Evolutionary conservation across 2,329 filamentous ascomycete species (phyloP).

Genomic region (Lecanicillium sp.): DNA sequence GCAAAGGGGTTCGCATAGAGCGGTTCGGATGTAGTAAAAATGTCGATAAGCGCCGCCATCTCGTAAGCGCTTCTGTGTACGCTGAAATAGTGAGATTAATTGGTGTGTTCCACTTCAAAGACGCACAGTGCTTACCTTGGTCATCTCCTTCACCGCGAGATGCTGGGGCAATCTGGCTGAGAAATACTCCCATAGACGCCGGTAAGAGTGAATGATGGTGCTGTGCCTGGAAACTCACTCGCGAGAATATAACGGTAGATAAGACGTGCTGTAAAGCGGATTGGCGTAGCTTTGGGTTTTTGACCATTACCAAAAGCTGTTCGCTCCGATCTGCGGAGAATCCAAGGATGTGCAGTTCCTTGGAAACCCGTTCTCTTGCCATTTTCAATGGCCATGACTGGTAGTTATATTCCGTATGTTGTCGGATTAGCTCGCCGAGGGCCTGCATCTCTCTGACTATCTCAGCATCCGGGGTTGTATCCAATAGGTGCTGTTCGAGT

Average conservation of each 20-base stretch:
- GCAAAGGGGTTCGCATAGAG: slow-evolving; percentile 26
- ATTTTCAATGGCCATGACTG: slow-evolving; percentile 16
- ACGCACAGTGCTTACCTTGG: slow-evolving; percentile 18
- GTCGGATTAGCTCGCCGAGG: slow-evolving; percentile 25
- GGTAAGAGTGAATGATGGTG: slow-evolving; percentile 28
- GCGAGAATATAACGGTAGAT: slow-evolving; percentile 24
- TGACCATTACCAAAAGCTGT: slow-evolving; percentile 16
- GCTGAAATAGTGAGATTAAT: slow-evolving; percentile 11
- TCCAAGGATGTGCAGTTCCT: slow-evolving; percentile 17
- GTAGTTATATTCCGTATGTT: slow-evolving; percentile 33
- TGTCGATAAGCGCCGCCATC: slow-evolving; percentile 33
- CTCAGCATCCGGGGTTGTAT: slow-evolving; percentile 26
- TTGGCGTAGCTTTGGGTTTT: slow-evolving; percentile 21
- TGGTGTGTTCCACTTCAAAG: no score
- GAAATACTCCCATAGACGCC: slow-evolving; percentile 19
- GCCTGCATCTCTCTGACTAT: slow-evolving; percentile 23
- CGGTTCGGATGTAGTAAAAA: slow-evolving; percentile 32
- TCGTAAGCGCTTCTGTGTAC: slow-evolving; percentile 24
- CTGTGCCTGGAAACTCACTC: slow-evolving; percentile 20
- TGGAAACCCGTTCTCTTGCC: slow-evolving; percentile 13
- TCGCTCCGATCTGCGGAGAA: slow-evolving; percentile 17
- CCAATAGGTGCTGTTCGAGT: slow-evolving; percentile 27
- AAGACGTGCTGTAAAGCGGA: slow-evolving; percentile 29
- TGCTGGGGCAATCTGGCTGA: slow-evolving; percentile 18
- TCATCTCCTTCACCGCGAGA: slow-evolving; percentile 16